A percentile compares a stretch with the other conserved stretches of the same genome.
Evolutionary conservation across 2,329 filamentous ascomycete species (phyloP).

Genomic region (Verticillium isaacii): DNA sequence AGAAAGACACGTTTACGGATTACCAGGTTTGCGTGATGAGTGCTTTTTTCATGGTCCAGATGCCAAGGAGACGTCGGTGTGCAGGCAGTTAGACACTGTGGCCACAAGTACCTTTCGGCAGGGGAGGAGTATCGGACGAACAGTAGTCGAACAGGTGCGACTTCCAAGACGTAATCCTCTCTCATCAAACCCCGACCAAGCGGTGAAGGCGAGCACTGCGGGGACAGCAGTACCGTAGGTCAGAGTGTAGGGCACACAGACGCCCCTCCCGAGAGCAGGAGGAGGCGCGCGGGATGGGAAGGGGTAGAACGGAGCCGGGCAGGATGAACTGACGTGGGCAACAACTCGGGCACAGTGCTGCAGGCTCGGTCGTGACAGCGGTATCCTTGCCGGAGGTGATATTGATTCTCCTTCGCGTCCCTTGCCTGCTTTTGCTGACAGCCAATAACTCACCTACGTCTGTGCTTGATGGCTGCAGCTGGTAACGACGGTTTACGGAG

Average conservation of each 20-base stretch:
- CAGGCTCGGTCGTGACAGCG: neutral
- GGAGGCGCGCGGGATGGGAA: neutral
- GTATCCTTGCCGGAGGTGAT: conserved; percentile 4
- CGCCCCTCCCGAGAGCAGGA: neutral
- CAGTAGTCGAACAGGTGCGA: neutral
- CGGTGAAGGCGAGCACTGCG: neutral
- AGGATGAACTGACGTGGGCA: neutral
- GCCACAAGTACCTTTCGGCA: neutral
- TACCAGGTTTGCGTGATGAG: neutral
- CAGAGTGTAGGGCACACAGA: neutral
- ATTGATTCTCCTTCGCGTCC: neutral
- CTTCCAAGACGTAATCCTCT: neutral
- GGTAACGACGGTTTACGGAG: neutral
- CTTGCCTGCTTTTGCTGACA: conserved; percentile 1
- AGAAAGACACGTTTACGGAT: neutral
- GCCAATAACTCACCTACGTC: conserved; percentile 8
- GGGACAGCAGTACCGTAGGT: neutral
- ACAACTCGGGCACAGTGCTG: neutral
- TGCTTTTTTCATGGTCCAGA: neutral
- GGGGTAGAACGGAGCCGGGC: neutral
- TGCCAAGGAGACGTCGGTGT: neutral
- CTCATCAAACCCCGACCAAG: neutral
- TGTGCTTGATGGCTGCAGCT: conserved; percentile 9
- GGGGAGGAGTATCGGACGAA: neutral
- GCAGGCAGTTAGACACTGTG: neutral